These are phyloP conservation scores for Colletotrichum higginsianum DNA, from an alignment of 2,329 filamentous ascomycete genomes.

Conservation along the genomic window DNA sequence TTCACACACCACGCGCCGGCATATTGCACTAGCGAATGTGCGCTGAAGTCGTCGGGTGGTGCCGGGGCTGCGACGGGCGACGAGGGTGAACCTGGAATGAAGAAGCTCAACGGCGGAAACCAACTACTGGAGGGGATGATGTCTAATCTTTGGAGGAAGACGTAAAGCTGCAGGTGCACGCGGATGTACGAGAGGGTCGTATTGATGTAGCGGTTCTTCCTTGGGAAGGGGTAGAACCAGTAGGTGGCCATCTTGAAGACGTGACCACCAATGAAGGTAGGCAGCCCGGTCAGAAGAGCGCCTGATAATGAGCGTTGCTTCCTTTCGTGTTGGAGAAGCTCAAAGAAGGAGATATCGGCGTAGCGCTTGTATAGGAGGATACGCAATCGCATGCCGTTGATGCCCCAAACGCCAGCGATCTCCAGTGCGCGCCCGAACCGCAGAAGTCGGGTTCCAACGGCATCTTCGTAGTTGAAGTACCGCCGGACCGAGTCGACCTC, in stretches of 20 bases:
- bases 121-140: constrained; percentile 58
- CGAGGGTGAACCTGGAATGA: constrained; percentile 67
- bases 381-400: constrained; percentile 67
- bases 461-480: constrained; percentile 64
- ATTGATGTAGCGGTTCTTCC: constrained; percentile 43
- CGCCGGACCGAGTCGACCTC: constrained; percentile 59
- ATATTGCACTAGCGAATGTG: constrained; percentile 60
- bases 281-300: constrained; percentile 57
- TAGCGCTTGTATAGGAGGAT: constrained; percentile 69
- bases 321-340: constrained; percentile 55
- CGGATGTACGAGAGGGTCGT: constrained; percentile 56
- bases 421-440: constrained; percentile 54
- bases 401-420: constrained; percentile 64
- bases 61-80: constrained; percentile 67
- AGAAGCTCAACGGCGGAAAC: constrained; percentile 65
- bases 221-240: constrained; percentile 40
- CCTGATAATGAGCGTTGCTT: constrained; percentile 51
- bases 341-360: constrained; percentile 64
- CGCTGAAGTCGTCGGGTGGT: constrained; percentile 55
- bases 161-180: constrained; percentile 66
- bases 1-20: constrained; percentile 58
- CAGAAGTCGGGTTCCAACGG: constrained; percentile 59
- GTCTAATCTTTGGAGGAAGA: constrained; percentile 67
- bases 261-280: constrained; percentile 55
- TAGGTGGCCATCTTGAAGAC: constrained; percentile 50